Percentiles rank a stretch among this genome's conserved stretches.
These are phyloP conservation scores for Castanopsis chinensis DNA, from an alignment of 306 rosid genomes.

Conservation along the genomic window DNA sequence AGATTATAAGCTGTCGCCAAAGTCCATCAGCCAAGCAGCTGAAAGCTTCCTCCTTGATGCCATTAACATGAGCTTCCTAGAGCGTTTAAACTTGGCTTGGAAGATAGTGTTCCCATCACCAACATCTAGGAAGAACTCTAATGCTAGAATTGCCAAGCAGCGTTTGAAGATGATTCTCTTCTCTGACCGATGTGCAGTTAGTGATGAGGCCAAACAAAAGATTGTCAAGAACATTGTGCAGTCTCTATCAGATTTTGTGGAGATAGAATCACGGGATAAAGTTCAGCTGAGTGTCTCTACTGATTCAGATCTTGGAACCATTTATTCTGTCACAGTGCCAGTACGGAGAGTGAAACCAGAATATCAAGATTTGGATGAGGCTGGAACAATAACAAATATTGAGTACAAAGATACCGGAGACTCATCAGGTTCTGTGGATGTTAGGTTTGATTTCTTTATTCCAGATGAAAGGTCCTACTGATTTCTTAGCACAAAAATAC, in stretches of 20 bases:
- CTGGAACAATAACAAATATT: constrained; percentile 73
- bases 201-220: constrained; percentile 85
- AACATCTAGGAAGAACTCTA: constrained; percentile 59
- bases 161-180: constrained; percentile 93
- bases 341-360: constrained; percentile 89
- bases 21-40: constrained; percentile 54
- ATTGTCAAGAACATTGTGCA: constrained; percentile 78
- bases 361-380: constrained; percentile 74
- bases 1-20: constrained; percentile 44
- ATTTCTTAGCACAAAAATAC: background rate
- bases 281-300: constrained; percentile 88
- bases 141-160: constrained; percentile 91
- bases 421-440: constrained; percentile 65
- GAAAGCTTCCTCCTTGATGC: constrained; percentile 85
- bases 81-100: constrained; percentile 91
- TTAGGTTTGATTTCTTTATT: constrained; percentile 48
- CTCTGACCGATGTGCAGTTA: constrained; percentile 91
- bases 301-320: constrained; percentile 86
- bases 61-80: constrained; percentile 85
- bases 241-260: constrained; percentile 90
- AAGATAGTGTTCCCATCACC: constrained; percentile 81
- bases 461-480: constrained; percentile 36
- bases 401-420: constrained; percentile 88
- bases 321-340: constrained; percentile 91
- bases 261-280: constrained; percentile 91